phyloP scores from a whole-genome alignment of 2,329 filamentous ascomycete genomes.

The Ophidiomyces ophidiicola region DNA sequence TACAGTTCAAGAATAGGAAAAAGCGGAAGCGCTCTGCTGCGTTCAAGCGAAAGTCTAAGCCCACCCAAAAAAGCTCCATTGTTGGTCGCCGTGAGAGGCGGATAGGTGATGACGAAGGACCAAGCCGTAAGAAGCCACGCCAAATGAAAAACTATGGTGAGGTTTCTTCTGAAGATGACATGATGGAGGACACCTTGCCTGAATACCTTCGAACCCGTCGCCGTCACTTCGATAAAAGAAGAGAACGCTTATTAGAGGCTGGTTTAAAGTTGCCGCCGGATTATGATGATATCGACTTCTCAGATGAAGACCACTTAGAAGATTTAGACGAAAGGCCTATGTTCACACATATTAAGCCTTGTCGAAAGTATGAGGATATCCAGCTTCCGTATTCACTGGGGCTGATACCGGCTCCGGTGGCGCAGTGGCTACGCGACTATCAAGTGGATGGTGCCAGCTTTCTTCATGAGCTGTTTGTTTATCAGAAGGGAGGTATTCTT shows the following conservation, averaged over 20 bases:
- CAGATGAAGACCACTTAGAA: conserved; percentile 53
- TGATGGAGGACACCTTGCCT: conserved; percentile 51
- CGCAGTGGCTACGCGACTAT: conserved; percentile 84
- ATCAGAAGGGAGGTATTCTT: conserved; percentile 78
- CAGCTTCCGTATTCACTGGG: conserved; percentile 62
- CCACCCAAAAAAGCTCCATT: conserved; percentile 33
- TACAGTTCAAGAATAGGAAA: conserved; percentile 52
- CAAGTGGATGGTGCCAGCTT: conserved; percentile 78
- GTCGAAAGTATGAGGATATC: conserved; percentile 61
- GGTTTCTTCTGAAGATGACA: conserved; percentile 41
- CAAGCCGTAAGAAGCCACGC: conserved; percentile 19
- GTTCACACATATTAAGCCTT: conserved; percentile 52
- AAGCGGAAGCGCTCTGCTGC: conserved; percentile 43
- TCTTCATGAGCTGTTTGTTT: conserved; percentile 77
- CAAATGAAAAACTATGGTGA: conserved; percentile 33
- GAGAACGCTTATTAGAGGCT: conserved; percentile 48
- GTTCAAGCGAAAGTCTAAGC: conserved; percentile 37
- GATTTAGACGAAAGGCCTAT: conserved; percentile 56
- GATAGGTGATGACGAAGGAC: conserved; percentile 18
- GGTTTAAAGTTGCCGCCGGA: conserved; percentile 66
- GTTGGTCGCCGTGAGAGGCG: conserved; percentile 25
- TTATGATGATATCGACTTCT: conserved; percentile 64
- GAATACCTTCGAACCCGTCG: conserved; percentile 61
- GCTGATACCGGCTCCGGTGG: conserved; percentile 74
- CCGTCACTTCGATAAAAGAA: conserved; percentile 53